A percentile compares a stretch with the other conserved stretches of the same genome.
These are phyloP conservation scores for Candida tunisiensis DNA, from an alignment of 1,139 yeast genomes.

Conservation along the genomic window DNA sequence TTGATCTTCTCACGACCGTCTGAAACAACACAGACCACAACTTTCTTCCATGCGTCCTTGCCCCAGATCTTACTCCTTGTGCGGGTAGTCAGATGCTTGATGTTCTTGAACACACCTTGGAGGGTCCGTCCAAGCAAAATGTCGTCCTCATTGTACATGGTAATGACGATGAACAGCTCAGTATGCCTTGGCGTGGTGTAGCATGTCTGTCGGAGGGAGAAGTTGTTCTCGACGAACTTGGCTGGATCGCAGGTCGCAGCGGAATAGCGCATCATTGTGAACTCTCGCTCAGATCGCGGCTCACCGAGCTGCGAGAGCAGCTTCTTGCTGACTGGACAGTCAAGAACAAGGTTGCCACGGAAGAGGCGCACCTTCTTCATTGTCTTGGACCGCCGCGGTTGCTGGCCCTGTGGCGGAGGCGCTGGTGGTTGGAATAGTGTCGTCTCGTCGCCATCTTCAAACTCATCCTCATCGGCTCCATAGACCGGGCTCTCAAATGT, in stretches of 20 bases:
- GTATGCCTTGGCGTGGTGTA: conserved; percentile 54
- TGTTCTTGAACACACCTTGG: conserved; percentile 63
- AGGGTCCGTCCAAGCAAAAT: conserved; percentile 53
- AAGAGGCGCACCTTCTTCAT: conserved; percentile 37
- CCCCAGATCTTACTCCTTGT: conserved; percentile 59
- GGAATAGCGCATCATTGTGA: conserved; percentile 61
- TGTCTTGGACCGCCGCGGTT: conserved; percentile 1
- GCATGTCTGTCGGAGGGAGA: conserved; percentile 49
- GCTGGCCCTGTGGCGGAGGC: conserved; percentile 1
- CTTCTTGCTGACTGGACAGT: conserved; percentile 57
- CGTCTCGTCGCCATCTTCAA: conserved; percentile 3
- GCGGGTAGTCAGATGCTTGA: conserved; percentile 40
- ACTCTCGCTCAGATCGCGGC: conserved; percentile 42
- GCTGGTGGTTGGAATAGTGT: conserved; percentile 3
- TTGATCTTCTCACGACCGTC: conserved; percentile 63
- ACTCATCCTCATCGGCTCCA: conserved; percentile 1
- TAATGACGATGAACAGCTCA: conserved; percentile 56
- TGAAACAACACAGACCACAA: conserved; percentile 57
- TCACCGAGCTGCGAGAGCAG: conserved; percentile 33
- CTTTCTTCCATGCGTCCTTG: conserved; percentile 62
- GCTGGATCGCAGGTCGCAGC: conserved; percentile 74
- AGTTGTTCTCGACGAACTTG: conserved; percentile 37
- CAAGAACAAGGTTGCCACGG: conserved; percentile 59
- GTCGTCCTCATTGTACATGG: conserved; percentile 75
- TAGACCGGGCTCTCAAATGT: not conserved